Evolutionary conservation across 805 yeast genomes (phyloP), one percentile per base, ranked within the genome.

Genomic region (Hyphopichia homilentoma): DNA sequence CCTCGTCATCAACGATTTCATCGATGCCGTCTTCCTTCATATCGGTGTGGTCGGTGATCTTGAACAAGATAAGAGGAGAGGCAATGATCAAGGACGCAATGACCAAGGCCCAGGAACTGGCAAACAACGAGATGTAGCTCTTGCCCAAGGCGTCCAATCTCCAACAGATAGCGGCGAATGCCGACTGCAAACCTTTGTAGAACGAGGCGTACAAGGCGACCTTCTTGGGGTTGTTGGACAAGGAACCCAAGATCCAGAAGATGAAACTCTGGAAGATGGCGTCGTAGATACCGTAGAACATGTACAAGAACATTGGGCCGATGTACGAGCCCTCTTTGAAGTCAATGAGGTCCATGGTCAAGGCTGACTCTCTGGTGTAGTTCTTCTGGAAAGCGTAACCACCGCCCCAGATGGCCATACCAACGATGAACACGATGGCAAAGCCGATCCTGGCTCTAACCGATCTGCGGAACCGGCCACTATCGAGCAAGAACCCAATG

Each of bases 151-250:
- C 68, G 46, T 77, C 81, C 40, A 75, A 53, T 44, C 78, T 58
- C 82, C 81, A 79, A 9, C 69, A 70, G 29, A 78, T 61, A 16
- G 78, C 83, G 9, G 78, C 76, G 49, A 80, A 81, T 7, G 81
- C 82, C 25, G 78, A 69, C 57, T 78, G 84, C 37, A 79, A 53
- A 36, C 79, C 76, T 60, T 79, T 79, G 61, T 77, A 78, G 52
- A 73, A 73, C 25, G 81, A 81, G 13, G 79, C 78, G 45, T 74
- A 73, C 37, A 77, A 52, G 16, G 80, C 76, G 24, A 65, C 59
- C 51, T 70, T 73, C 57, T 75, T 68, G 20, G 79, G 69, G 45
- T 73, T 69, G 51, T 78, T 78, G 35, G 81, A 66, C 35, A 78
- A 50, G 26, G 79, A 68, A 27, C 84, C 83, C 59, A 79, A 59